Percentiles rank a stretch among this genome's conserved stretches.
phyloP scores from a whole-genome alignment of 2,329 filamentous ascomycete species.

The Juglanconis sp. region DNA sequence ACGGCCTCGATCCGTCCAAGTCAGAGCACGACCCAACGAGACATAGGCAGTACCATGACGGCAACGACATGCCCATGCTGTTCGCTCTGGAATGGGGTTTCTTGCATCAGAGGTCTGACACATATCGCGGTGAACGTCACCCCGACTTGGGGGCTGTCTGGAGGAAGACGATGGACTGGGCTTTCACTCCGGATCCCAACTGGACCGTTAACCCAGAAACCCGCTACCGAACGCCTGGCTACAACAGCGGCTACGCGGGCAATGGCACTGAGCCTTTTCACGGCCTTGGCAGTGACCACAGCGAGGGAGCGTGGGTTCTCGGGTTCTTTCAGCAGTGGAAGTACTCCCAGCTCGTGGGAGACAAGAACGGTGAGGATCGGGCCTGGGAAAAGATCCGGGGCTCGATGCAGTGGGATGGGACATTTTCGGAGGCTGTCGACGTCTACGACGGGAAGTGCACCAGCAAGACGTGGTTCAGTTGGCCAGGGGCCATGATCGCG shows the following conservation, averaged over 20 bases:
- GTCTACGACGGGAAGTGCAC: constrained; percentile 14
- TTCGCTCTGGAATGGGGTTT: constrained; percentile 20
- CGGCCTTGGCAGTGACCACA: constrained; percentile 20
- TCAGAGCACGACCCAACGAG: background rate
- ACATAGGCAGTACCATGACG: constrained; percentile 20
- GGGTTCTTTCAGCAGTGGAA: constrained; percentile 22
- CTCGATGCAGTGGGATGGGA: constrained; percentile 21
- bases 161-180: constrained; percentile 20
- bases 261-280: constrained; percentile 14
- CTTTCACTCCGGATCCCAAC: constrained; percentile 14
- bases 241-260: constrained; percentile 15
- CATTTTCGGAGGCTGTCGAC: constrained; percentile 22
- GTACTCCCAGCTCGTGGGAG: constrained; percentile 12
- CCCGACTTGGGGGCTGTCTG: constrained; percentile 1
- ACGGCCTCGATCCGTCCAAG: constrained; percentile 7
- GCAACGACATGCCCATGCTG: constrained; percentile 22
- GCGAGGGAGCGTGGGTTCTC: constrained; percentile 20
- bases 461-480: constrained; percentile 24
- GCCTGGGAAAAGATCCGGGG: constrained; percentile 19
- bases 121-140: background rate
- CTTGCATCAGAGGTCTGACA: background rate
- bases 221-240: background rate
- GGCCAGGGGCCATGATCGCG: constrained; percentile 22
- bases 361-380: background rate
- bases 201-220: background rate